Conservation (phyloP, 2,329 filamentous ascomycete genomes). For the Colletotrichum australisinense region DNA sequence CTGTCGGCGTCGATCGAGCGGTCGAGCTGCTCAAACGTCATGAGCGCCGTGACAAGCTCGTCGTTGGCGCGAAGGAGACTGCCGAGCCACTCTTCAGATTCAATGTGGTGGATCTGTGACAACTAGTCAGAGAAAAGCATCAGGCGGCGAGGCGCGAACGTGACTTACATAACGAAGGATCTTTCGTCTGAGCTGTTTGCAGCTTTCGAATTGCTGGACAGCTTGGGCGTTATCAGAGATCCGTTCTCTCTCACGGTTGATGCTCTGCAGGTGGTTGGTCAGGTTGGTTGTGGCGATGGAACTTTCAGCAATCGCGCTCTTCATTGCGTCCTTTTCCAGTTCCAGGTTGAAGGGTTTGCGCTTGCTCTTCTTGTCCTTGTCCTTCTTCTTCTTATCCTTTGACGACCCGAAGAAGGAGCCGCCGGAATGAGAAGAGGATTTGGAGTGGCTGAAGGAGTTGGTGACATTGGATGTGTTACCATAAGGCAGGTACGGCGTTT, state of each 20-base stretch:
- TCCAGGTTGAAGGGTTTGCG: slow-evolving; percentile 82
- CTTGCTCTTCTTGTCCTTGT: slow-evolving; percentile 67
- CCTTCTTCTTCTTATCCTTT: slow-evolving; percentile 61
- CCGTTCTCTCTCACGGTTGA: slow-evolving; percentile 89
- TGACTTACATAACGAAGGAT: slow-evolving; percentile 81
- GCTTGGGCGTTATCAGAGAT: slow-evolving; percentile 87
- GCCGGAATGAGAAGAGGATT: slow-evolving; percentile 52
- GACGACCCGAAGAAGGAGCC: slow-evolving; percentile 55
- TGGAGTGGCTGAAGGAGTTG: slow-evolving; percentile 41
- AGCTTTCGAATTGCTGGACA: slow-evolving; percentile 82
- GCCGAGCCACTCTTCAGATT: slow-evolving; percentile 92
- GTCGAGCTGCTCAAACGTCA: slow-evolving; percentile 95
- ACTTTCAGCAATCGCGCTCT: slow-evolving; percentile 87
- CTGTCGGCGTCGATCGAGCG: slow-evolving; percentile 82
- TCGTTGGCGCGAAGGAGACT: slow-evolving; percentile 94
- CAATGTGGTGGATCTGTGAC: slow-evolving; percentile 83
- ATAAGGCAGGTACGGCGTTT: slow-evolving; percentile 38
- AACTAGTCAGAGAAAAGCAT: slow-evolving; percentile 36
- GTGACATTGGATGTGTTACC: slow-evolving; percentile 36
- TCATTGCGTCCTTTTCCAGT: slow-evolving; percentile 87
- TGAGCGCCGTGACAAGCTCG: slow-evolving; percentile 91
- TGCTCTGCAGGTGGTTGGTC: slow-evolving; percentile 85
- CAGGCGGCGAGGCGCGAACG: slow-evolving; percentile 21
- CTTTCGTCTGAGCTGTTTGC: slow-evolving; percentile 86
- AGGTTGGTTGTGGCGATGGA: slow-evolving; percentile 93